A percentile compares a stretch with the other conserved stretches of the same genome.
Evolutionary conservation across 768 basidiomycete genomes (phyloP).

Genomic region (Tricholoma matsutake): DNA sequence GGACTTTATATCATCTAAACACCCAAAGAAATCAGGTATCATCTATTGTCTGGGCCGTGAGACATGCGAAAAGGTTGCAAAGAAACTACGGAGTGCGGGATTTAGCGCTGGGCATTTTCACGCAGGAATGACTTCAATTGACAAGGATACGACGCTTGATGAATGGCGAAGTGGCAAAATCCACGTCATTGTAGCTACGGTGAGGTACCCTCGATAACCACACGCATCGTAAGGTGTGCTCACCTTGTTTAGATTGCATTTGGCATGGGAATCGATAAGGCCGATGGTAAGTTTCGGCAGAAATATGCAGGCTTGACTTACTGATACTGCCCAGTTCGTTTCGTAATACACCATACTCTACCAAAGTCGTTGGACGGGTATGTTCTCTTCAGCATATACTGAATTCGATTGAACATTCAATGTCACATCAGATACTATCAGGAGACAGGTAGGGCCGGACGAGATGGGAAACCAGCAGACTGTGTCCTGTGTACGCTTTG

Average conservation of each 20-base stretch:
- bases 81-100: conserved; percentile 54
- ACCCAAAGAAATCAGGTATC: conserved; percentile 67
- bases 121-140: conserved; percentile 64
- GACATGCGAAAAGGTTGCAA: conserved; percentile 80
- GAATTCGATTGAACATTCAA: not conserved
- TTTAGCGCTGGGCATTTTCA: conserved; percentile 81
- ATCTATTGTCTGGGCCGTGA: conserved; percentile 76
- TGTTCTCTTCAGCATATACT: conserved; percentile 14
- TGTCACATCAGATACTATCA: conserved; percentile 68
- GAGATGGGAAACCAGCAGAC: conserved; percentile 80
- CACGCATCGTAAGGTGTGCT: not conserved
- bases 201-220: conserved; percentile 30
- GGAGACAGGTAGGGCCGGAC: conserved; percentile 95
- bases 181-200: conserved; percentile 91
- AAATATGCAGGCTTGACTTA: not conserved
- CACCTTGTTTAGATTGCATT: conserved; percentile 70
- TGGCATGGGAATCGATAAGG: conserved; percentile 96
- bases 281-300: conserved; percentile 52
- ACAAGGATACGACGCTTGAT: conserved; percentile 58
- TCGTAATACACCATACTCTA: conserved; percentile 84
- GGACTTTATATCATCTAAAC: conserved; percentile 58
- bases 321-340: conserved; percentile 60
- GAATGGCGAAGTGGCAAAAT: conserved; percentile 74
- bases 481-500: conserved; percentile 80
- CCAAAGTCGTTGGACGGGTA: conserved; percentile 86